Conservation (phyloP, 257 asterid species). For the Primulina huaijiensis region DNA sequence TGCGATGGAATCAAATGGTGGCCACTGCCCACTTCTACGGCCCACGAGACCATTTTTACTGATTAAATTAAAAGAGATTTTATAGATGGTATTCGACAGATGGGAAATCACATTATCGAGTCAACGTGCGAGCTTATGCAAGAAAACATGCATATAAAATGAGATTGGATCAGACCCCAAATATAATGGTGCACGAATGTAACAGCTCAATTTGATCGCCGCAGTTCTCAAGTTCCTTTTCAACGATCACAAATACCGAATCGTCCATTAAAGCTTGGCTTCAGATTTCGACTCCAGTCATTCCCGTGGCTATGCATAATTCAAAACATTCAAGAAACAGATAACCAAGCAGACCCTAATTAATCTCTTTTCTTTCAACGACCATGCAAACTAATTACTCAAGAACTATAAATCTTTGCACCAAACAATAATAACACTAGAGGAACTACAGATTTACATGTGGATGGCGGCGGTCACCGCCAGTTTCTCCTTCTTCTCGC, state of each 20-base stretch:
- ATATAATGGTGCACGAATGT: no score
- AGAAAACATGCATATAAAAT: neutral
- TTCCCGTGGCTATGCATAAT: no score
- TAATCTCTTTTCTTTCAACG: neutral
- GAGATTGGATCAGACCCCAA: slow-evolving; percentile 8
- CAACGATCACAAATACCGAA: no score
- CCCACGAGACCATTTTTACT: neutral
- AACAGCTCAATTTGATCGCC: neutral
- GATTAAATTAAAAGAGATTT: neutral
- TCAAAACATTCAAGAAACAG: no score
- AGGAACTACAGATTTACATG: slow-evolving; percentile 49
- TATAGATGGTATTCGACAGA: slow-evolving; percentile 7
- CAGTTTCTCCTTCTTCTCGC: slow-evolving; percentile 34
- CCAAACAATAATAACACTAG: neutral
- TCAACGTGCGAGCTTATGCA: neutral
- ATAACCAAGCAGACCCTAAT: no score
- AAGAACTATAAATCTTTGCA: slow-evolving; percentile 15
- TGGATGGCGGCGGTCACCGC: slow-evolving; percentile 57
- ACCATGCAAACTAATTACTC: neutral
- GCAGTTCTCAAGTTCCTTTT: no score
- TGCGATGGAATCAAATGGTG: no score
- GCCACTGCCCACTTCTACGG: neutral
- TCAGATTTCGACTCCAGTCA: no score
- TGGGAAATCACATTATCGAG: no score
- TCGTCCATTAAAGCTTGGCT: no score